Base-by-base conservation (phyloP, 495 filamentous ascomycete genomes). In the Aspergillus campestris region DNA sequence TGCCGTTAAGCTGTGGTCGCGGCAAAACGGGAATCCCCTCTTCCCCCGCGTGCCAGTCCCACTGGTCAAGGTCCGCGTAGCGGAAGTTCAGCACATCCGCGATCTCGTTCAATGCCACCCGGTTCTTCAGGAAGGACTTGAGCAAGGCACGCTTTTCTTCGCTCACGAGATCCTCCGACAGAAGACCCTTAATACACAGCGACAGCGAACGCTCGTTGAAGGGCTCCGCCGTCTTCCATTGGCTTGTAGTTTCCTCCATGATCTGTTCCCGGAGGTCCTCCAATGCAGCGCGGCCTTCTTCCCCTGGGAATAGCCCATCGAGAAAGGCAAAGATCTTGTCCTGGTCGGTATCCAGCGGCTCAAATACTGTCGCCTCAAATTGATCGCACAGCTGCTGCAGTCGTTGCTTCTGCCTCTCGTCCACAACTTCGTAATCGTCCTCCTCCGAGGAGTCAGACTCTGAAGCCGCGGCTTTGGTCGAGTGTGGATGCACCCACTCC, bases 51-150 rank as follows among this genome's bases (percentile, higher is more conserved):
- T 58, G 49, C 78, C 77, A 82, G 14, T 72, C 66, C 80, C 79
- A 83, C 9, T 65, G 66, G 6, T 66, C 51, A 9, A 82, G 52
- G 8, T 72, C 61, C 0, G 72, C 63, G 31, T 79, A 71, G 38
- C 78, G 58, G 72, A 82, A 78, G 44, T 82, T 81, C 24, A 83
- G 51, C 7, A 82, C 75, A 53, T 83, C 77, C 0, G 71, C 65
- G 18, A 83, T 69, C 47, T 82, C 79, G 7, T 48, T 52, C 12
- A 81, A 48, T 8, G 79, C 72, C 7, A 70, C 53, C 1, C 64
- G 47, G 45, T 75, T 78, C 41, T 64, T 60, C 5, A 65, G 49
- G 36, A 82, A 78, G 36, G 75, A 73, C 41, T 66, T 72, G 38
- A 82, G 46, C 0, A 71, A 72, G 11, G 58, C 60, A 34, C 69